Evolutionary conservation across 352 stramenopile species (phyloP).

Genomic region (Pythium sukuiense): DNA sequence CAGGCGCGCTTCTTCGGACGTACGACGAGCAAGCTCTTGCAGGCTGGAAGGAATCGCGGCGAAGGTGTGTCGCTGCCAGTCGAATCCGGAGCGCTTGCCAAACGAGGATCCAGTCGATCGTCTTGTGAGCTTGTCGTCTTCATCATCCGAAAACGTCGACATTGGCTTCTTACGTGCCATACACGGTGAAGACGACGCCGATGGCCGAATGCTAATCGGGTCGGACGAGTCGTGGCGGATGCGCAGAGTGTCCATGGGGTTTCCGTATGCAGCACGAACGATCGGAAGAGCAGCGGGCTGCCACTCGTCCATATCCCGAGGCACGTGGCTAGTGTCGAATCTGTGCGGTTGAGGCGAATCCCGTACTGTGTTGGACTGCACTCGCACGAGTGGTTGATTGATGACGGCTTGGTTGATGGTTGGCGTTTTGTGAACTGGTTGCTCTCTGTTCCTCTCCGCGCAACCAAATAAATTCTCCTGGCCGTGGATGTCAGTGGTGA

Average conservation of each 20-base stretch:
- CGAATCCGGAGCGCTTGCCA: background rate
- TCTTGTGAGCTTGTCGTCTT: constrained; percentile 5
- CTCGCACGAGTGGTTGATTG: background rate
- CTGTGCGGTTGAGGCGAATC: background rate
- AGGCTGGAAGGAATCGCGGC: constrained; percentile 22
- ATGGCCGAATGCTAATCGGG: constrained; percentile 24
- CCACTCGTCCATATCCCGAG: constrained; percentile 18
- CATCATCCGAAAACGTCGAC: constrained; percentile 15
- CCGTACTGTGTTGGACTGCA: background rate
- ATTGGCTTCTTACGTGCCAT: constrained; percentile 10
- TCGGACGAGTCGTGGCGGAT: constrained; percentile 26
- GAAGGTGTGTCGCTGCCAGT: constrained; percentile 29
- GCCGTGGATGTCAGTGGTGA: constrained; percentile 2
- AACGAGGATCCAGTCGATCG: constrained; percentile 19
- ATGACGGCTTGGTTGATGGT: background rate
- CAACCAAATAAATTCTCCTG: constrained; percentile 1
- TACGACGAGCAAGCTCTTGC: constrained; percentile 20
- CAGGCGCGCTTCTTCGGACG: constrained; percentile 9
- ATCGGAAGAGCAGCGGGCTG: constrained; percentile 12
- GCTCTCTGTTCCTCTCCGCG: background rate
- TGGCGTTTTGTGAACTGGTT: constrained; percentile 1
- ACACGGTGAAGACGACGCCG: constrained; percentile 23
- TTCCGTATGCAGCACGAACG: constrained; percentile 15
- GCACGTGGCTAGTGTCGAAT: background rate
- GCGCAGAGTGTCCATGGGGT: constrained; percentile 27